phyloP scores from a whole-genome alignment of 768 basidiomycete genomes.

The Holtermanniella nyarrowii region DNA sequence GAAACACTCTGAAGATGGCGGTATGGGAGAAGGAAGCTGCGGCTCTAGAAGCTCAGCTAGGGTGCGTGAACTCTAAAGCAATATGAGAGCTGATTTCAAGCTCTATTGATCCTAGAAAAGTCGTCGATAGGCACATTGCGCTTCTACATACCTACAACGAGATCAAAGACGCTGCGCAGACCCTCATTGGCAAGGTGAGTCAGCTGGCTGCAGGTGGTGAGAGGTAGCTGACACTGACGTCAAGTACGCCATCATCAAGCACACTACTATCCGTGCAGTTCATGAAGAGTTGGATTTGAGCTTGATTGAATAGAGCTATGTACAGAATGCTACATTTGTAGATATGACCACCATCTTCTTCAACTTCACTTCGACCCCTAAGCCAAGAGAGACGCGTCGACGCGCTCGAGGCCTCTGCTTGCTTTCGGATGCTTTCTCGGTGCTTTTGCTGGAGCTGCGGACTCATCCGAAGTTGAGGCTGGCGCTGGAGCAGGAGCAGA shows the following conservation, averaged over 20 bases:
- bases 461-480: no score
- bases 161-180: conserved; percentile 39
- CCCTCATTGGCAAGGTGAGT: conserved; percentile 37
- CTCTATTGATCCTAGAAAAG: conserved; percentile 20
- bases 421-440: background rate
- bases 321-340: background rate
- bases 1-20: no score
- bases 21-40: conserved; percentile 8
- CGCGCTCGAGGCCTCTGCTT: background rate
- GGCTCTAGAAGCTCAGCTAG: conserved; percentile 7
- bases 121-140: conserved; percentile 32
- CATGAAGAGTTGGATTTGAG: conserved; percentile 34
- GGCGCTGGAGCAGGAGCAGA: no score
- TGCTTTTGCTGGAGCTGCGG: no score
- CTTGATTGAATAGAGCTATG: conserved; percentile 22
- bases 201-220: background rate
- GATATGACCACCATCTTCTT: background rate
- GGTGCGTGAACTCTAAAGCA: conserved; percentile 1
- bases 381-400: conserved; percentile 1
- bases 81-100: no score
- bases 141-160: conserved; percentile 41
- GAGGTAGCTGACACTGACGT: background rate
- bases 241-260: conserved; percentile 32
- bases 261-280: conserved; percentile 27
- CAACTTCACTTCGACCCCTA: background rate